Conservation (phyloP, 441 rosid genomes). For the Dalechampia spathulata region DNA sequence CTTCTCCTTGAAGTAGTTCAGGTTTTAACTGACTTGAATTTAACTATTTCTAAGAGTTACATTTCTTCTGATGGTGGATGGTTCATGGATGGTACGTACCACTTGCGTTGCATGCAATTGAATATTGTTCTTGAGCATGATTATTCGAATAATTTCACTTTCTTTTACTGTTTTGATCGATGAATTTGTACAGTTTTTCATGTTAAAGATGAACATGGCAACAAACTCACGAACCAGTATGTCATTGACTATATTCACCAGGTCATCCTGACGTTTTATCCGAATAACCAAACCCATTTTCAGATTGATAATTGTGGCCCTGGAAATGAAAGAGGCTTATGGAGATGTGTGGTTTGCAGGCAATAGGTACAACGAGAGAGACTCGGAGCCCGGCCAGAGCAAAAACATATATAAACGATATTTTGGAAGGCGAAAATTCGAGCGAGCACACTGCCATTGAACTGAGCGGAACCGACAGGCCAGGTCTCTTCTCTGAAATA, state of each 20-base stretch:
- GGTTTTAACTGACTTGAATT: conserved; percentile 62
- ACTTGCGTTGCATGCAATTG: background rate
- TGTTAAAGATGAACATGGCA: conserved; percentile 62
- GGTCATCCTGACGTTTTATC: too few relatives aligned
- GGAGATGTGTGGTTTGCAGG: too few relatives aligned
- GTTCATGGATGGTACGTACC: conserved; percentile 58
- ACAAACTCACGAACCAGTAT: conserved; percentile 47
- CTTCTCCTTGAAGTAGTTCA: conserved; percentile 67
- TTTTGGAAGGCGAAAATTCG: conserved; percentile 15
- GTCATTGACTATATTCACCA: conserved; percentile 54
- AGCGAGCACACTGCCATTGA: conserved; percentile 58
- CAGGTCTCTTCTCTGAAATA: conserved; percentile 75
- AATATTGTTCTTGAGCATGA: background rate
- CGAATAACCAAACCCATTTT: too few relatives aligned
- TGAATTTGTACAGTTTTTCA: conserved; percentile 74
- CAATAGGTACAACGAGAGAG: conserved; percentile 50
- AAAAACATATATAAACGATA: conserved; percentile 17
- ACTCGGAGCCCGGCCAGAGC: conserved; percentile 19
- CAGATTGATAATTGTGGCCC: too few relatives aligned
- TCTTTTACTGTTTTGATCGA: too few relatives aligned
- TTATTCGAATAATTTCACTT: too few relatives aligned
- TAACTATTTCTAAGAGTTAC: conserved; percentile 50
- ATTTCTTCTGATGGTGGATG: conserved; percentile 69
- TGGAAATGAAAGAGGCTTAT: too few relatives aligned
- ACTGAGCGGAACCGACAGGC: conserved; percentile 57